Base-by-base conservation (phyloP, 2,329 filamentous ascomycete species). In the Herpotrichia juniperi region DNA sequence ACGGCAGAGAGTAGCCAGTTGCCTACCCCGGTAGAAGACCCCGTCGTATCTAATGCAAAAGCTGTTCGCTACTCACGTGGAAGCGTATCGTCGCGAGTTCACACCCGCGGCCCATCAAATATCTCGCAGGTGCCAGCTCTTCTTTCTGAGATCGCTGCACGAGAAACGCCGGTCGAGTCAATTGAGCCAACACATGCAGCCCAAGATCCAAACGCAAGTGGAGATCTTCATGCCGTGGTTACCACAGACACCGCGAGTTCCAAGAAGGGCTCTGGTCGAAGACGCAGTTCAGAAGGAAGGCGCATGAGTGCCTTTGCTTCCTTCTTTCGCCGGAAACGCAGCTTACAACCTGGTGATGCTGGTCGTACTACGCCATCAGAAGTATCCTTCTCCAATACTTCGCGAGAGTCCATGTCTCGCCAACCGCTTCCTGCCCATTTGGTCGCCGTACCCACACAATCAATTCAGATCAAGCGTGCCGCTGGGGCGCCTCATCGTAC, bases 331-430 rank as follows among this genome's bases (percentile, higher is more conserved):
- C 88, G 75, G 78, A 83, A 79, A 80, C 78, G 72, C 79, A 67
- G 58, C 42, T 72, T 71, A 9, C 62, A 69, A 48, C n/a, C n/a
- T n/a, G n/a, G n/a, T n/a, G 83, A 76, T 74, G 85, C 73, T 68
- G 77, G 74, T 39, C 76, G 76, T 74, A 82, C 69, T 56, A 80
- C 68, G 2, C 83, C 88, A 3, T 89, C 90, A 0, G 92, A 93
- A n/a, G 63, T 66, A 16, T 79, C 78, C 0, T 94, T 96, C 69
- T 92, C 91, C 4, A 96, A 96, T 66, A 90, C 91, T 0, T 96
- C 93, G 1, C 84, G 92, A 57, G 93, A 96, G 66, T 96, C 93
- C 14, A 93, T 96, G 76, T 80, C 82, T 56, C 80, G 78, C 57
- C 78, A 86, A 51, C 74, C 77, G 47, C 76, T 78, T 24, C 80